Base-by-base conservation (phyloP, 371 early-diverging fungal genomes). In the Apophysomyces sp. region DNA sequence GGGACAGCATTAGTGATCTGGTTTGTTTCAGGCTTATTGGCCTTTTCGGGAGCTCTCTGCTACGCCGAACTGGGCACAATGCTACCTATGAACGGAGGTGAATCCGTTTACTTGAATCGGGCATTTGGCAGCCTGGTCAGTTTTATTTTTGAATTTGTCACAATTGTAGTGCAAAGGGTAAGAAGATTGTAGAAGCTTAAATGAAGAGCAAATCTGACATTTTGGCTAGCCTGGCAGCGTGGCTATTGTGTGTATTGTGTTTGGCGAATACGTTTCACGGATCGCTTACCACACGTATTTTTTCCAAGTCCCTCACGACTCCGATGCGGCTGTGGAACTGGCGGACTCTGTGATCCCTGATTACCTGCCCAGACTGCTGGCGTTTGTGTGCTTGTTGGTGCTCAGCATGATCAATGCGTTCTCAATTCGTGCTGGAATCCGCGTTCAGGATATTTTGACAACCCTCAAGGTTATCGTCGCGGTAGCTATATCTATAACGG, bases 31-130 rank as follows among this genome's bases (percentile, higher is more conserved):
- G 93, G 89, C 4, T 57, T 93, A 44, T 65, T 94, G 53, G 90
- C 92, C 4, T 77, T 90, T 49, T 84, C 86, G 6, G 94, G 95
- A 52, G 89, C 91, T 0, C 77, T 89, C 26, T 89, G 89, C 56
- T 93, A 91, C 69, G 86, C 86, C 11, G 97, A 97, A 72, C 73
- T 97, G 32, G 97, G 96, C 1, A 81, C 94, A 29, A 89, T 92
- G 83, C 81, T 94, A 52, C 94, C 95, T 1, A 90, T 91, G 67
- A 95, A 95, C 59, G 86, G 86, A 26, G 95, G 96, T 9, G 95
- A 94, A 37, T 84, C 91, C 62, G 88, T 90, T 0, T 95, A 95
- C 69, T 73, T 94, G 39, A 81, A 86, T 44, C 85, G 90, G 41
- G 90, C 91, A 3, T 94, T 85, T 73, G 94, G 93, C 1, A 84